Evolutionary conservation across 306 rosid species (phyloP).

Genomic region (Luffa acutangula): DNA sequence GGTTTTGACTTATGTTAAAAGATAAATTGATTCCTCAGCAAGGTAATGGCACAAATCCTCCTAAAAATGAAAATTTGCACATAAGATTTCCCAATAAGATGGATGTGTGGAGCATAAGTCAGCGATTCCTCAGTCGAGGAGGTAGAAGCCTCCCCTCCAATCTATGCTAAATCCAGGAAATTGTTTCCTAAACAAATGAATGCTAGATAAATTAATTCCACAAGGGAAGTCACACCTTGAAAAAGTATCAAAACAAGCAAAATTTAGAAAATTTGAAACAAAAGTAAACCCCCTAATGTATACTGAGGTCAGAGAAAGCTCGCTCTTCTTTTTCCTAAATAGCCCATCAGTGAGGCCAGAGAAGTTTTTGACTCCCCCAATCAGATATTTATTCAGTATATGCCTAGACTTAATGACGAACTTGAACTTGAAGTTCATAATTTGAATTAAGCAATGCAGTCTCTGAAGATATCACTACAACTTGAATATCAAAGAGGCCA

Average conservation of each 20-base stretch:
- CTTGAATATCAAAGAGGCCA: neutral
- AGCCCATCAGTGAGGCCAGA: neutral
- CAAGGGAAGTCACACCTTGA: neutral
- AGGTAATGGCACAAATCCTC: neutral
- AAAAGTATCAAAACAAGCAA: neutral
- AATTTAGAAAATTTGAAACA: neutral
- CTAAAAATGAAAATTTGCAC: constrained; percentile 22
- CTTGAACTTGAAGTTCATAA: neutral
- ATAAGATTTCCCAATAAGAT: constrained; percentile 28
- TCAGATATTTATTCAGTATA: neutral
- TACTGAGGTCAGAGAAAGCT: too few species aligned
- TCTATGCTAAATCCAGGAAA: neutral
- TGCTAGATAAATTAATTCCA: neutral
- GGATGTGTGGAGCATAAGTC: neutral
- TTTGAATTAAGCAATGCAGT: neutral
- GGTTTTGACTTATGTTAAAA: neutral
- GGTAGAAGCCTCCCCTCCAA: neutral
- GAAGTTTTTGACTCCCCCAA: neutral
- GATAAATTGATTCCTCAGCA: neutral
- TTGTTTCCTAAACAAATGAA: neutral
- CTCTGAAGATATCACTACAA: neutral
- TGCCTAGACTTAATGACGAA: neutral
- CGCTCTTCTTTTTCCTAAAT: neutral
- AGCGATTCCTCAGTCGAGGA: neutral
- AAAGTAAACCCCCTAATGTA: neutral